Evolutionary conservation across 2,329 filamentous ascomycete genomes (phyloP).

Genomic region (Trichothecium sympodiale): DNA sequence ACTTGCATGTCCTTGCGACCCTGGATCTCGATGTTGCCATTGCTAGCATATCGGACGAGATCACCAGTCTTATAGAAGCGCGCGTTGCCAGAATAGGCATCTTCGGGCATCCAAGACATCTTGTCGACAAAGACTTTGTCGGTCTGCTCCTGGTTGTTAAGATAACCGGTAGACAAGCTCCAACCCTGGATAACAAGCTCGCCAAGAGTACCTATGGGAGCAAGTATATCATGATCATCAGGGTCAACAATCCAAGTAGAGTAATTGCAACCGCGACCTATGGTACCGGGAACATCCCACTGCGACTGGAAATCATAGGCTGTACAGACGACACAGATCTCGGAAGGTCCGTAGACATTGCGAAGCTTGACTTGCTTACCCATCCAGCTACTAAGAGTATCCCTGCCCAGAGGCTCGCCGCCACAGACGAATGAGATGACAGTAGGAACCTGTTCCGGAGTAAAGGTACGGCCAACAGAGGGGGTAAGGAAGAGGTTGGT

Average conservation of each 20-base stretch:
- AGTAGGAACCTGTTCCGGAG: constrained; percentile 2
- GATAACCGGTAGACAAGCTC: constrained; percentile 17
- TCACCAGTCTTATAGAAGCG: constrained; percentile 10
- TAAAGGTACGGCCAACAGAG: constrained; percentile 2
- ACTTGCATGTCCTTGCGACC: constrained; percentile 10
- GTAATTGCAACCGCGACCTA: constrained; percentile 4
- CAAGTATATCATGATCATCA: constrained; percentile 5
- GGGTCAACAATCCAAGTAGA: constrained; percentile 10
- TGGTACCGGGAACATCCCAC: neutral
- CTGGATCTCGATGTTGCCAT: constrained; percentile 9
- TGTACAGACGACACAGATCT: no score
- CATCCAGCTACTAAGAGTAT: constrained; percentile 9
- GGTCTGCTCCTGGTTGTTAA: neutral
- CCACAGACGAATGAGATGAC: constrained; percentile 4
- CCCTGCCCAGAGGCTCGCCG: constrained; percentile 8
- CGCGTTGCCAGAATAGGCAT: no score
- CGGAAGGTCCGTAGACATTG: neutral
- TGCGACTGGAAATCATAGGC: neutral
- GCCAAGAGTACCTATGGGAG: constrained; percentile 5
- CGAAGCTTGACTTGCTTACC: neutral
- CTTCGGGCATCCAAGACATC: neutral
- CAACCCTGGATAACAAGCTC: constrained; percentile 16
- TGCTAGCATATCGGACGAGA: constrained; percentile 6
- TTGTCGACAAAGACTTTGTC: neutral
- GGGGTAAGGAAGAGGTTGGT: constrained; percentile 1